Percentiles rank a stretch among this genome's conserved stretches.
Evolutionary conservation across 2,329 filamentous ascomycete genomes (phyloP).

Genomic region (Xylariaceae sp.): DNA sequence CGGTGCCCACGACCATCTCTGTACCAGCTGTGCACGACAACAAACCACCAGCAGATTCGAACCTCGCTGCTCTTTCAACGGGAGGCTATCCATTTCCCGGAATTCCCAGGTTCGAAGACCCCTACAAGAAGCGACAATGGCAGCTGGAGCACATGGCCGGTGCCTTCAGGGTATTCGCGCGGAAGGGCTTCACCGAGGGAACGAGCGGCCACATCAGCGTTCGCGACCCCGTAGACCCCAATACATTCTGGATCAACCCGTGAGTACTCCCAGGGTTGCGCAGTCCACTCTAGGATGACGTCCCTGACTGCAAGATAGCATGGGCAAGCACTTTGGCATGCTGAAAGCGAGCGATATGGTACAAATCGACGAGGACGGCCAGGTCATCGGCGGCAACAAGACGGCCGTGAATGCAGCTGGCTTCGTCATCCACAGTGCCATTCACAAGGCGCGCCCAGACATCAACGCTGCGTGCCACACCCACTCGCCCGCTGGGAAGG

Average conservation of each 20-base stretch:
- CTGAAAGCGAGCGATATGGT: conserved; percentile 56
- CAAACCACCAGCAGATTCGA: no score
- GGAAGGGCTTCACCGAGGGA: conserved; percentile 55
- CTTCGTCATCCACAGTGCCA: conserved; percentile 54
- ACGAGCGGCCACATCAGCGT: conserved; percentile 54
- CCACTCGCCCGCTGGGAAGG: conserved; percentile 50
- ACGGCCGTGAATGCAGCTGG: conserved; percentile 48
- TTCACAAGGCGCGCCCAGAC: conserved; percentile 52
- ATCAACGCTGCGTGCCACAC: conserved; percentile 54
- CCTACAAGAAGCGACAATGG: no score
- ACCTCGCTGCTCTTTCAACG: no score
- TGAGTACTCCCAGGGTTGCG: no score
- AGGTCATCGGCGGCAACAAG: conserved; percentile 49
- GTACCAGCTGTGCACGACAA: no score
- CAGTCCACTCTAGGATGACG: no score
- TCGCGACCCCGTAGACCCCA: conserved; percentile 30
- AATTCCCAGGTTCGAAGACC: no score
- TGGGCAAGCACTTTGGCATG: conserved; percentile 52
- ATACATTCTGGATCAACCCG: conserved; percentile 9
- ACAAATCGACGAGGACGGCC: conserved; percentile 48
- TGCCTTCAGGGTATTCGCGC: conserved; percentile 56
- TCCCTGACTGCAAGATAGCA: no score
- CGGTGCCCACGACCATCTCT: no score
- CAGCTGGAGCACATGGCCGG: conserved; percentile 45
- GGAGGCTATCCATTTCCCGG: no score